A percentile compares a stretch with the other conserved stretches of the same genome.
Conservation (phyloP, 2,329 filamentous ascomycete genomes). For the Rhinocladiella similis region DNA sequence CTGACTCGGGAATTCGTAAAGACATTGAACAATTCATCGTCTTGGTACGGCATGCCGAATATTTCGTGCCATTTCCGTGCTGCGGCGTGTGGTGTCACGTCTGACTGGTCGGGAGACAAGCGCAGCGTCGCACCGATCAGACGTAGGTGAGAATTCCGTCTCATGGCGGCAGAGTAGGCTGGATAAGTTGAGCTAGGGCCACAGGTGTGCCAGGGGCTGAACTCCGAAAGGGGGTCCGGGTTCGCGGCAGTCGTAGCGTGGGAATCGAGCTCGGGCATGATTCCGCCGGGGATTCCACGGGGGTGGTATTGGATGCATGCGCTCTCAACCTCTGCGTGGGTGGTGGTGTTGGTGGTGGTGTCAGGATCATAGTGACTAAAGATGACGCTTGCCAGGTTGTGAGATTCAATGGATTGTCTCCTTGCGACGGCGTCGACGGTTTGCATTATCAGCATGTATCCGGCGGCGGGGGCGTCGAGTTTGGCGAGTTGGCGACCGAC, state of each 20-base stretch:
- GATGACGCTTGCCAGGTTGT: conserved; percentile 40
- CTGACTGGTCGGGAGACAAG: conserved; percentile 39
- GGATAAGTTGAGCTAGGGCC: conserved; percentile 35
- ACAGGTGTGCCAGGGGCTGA: conserved; percentile 49
- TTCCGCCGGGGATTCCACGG: conserved; percentile 42
- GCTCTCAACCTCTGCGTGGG: conserved; percentile 30
- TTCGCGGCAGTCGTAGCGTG: conserved; percentile 33
- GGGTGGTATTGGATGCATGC: conserved; percentile 44
- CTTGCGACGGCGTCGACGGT: conserved; percentile 41
- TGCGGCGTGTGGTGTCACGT: conserved; percentile 35
- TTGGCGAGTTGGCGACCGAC: conserved; percentile 44
- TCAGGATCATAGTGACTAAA: conserved; percentile 32
- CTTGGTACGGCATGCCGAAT: conserved; percentile 35
- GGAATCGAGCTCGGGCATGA: conserved; percentile 48
- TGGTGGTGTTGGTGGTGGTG: too few species aligned
- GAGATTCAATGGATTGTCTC: conserved; percentile 39
- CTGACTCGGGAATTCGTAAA: conserved; percentile 38
- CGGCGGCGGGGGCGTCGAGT: conserved; percentile 46
- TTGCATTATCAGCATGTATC: conserved; percentile 54
- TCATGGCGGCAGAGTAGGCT: conserved; percentile 40
- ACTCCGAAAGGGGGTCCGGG: conserved; percentile 41
- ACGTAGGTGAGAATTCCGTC: conserved; percentile 36
- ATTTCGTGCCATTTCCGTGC: conserved; percentile 42
- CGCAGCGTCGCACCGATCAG: conserved; percentile 39
- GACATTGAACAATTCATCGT: conserved; percentile 27